Conservation (phyloP, 306 rosid genomes). For the Cicer bijugum region DNA sequence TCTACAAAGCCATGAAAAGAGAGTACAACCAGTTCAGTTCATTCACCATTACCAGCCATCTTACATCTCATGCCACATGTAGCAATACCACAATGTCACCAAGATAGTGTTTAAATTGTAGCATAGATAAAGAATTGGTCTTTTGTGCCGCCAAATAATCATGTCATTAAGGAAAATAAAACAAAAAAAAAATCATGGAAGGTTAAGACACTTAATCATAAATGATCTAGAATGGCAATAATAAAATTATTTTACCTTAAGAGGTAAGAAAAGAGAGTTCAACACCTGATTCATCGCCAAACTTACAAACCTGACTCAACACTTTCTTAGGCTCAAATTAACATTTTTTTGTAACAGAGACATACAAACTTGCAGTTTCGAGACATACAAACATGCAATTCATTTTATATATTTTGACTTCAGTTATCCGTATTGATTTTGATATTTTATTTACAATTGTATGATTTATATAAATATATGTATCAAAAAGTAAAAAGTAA, state of each 20-base stretch:
- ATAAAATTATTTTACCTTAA: neutral
- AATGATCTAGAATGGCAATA: neutral
- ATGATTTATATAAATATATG: too few relatives aligned
- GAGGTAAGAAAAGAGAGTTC: too few relatives aligned
- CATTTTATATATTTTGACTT: too few relatives aligned
- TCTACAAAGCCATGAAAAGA: constrained; percentile 86
- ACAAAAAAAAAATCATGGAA: neutral
- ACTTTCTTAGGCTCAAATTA: too few relatives aligned
- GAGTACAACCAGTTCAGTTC: constrained; percentile 78
- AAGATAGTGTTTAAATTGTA: constrained; percentile 53
- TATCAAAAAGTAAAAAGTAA: too few relatives aligned
- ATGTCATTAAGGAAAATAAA: neutral
- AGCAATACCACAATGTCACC: constrained; percentile 93
- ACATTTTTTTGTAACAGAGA: too few relatives aligned
- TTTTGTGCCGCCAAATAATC: constrained; percentile 11
- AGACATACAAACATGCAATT: too few relatives aligned
- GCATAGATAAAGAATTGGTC: constrained; percentile 4
- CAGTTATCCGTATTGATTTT: too few relatives aligned
- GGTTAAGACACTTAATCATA: neutral
- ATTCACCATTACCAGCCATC: constrained; percentile 73
- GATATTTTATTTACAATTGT: too few relatives aligned
- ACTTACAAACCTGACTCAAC: too few relatives aligned
- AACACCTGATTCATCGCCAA: too few relatives aligned
- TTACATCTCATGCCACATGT: constrained; percentile 82
- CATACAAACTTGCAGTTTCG: too few relatives aligned